Percentiles rank a stretch among this genome's conserved stretches.
Conservation (phyloP, 148 eudicot genomes). For the Heliamphora exappendiculata region DNA sequence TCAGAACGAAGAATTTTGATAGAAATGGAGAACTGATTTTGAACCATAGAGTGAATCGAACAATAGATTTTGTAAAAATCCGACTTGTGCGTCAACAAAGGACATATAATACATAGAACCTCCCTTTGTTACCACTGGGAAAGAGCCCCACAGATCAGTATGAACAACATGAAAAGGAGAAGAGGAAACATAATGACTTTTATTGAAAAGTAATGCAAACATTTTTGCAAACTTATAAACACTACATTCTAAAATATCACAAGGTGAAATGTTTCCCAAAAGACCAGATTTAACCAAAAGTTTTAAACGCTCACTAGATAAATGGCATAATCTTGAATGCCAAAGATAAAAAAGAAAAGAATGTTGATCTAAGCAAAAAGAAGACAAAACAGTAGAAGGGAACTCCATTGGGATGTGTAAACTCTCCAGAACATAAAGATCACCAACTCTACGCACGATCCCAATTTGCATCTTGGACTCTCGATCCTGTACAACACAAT, state of each 20-base stretch:
- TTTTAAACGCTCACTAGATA: neutral
- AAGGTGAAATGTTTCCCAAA: too few species aligned
- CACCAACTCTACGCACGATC: neutral
- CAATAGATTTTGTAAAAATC: neutral
- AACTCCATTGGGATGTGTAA: neutral
- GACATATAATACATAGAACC: neutral
- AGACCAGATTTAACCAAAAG: neutral
- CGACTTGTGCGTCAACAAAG: neutral
- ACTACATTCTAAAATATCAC: neutral
- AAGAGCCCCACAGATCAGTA: neutral
- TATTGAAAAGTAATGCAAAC: neutral
- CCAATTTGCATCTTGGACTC: neutral
- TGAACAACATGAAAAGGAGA: neutral
- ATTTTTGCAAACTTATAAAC: neutral
- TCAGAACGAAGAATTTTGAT: neutral
- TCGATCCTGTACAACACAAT: neutral
- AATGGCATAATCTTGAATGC: neutral
- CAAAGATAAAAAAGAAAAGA: neutral
- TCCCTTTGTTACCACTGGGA: neutral
- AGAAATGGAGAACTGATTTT: neutral
- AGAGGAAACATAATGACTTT: neutral
- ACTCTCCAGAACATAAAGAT: neutral
- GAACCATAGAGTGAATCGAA: neutral
- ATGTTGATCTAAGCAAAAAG: neutral
- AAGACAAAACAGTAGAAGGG: neutral